A percentile compares a stretch with the other conserved stretches of the same genome.
Evolutionary conservation across 1,139 yeast species (phyloP).

Genomic region (Pichia sp.): DNA sequence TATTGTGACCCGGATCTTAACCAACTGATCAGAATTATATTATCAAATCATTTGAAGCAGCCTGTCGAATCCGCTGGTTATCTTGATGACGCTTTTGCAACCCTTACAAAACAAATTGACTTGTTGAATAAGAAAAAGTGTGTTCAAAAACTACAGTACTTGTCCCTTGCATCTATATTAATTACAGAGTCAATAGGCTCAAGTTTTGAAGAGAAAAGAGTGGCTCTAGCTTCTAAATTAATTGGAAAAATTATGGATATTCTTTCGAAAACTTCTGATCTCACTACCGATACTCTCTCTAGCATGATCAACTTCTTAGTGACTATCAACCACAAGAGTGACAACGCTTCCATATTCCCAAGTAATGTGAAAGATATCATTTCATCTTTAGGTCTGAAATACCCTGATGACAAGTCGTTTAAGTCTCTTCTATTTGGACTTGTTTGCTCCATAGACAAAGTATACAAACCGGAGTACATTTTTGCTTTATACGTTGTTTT

Average conservation of each 20-base stretch:
- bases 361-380: slow-evolving; percentile 11
- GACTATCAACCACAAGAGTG: slow-evolving; percentile 2
- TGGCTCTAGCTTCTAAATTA: background rate
- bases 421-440: slow-evolving; percentile 19
- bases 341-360: background rate
- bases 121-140: background rate
- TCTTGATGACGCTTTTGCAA: slow-evolving; percentile 1
- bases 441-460: slow-evolving; percentile 13
- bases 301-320: slow-evolving; percentile 8
- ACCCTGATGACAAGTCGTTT: slow-evolving; percentile 6
- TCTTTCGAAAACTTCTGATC: slow-evolving; percentile 4
- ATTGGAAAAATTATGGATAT: background rate
- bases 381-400: slow-evolving; percentile 10
- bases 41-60: slow-evolving; percentile 21
- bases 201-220: background rate
- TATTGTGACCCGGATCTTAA: slow-evolving; percentile 11
- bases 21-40: slow-evolving; percentile 18
- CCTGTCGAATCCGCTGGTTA: slow-evolving; percentile 12
- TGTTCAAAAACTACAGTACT: background rate
- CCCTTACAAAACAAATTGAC: background rate
- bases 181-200: background rate
- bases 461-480: slow-evolving; percentile 19
- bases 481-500: slow-evolving; percentile 25
- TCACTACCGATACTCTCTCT: slow-evolving; percentile 6
- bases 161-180: slow-evolving; percentile 2